Percentiles rank a stretch among this genome's conserved stretches.
Evolutionary conservation across 2,329 filamentous ascomycete genomes (phyloP).

Genomic region (Hypoxylon sp.): DNA sequence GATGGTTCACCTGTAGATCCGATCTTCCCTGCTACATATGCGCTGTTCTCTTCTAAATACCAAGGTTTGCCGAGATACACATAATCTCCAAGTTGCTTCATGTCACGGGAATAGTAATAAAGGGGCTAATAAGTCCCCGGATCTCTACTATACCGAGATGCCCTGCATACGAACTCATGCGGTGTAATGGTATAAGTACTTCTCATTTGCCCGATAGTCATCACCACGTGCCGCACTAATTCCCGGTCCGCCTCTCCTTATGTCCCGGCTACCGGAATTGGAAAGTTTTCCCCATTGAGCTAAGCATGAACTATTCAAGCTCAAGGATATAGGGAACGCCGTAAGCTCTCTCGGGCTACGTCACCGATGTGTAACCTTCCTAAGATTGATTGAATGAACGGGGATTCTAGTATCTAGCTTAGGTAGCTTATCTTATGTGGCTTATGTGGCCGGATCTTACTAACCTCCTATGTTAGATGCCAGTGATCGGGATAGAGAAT

Average conservation of each 20-base stretch:
- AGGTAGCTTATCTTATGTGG: no score
- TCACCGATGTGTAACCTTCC: background rate
- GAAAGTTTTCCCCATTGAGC: background rate
- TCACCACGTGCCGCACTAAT: background rate
- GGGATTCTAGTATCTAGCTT: no score
- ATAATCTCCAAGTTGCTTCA: no score
- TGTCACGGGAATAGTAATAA: background rate
- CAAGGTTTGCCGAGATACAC: no score
- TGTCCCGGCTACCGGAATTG: background rate
- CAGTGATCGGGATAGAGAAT: no score
- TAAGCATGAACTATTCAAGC: background rate
- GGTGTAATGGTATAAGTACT: conserved; percentile 4
- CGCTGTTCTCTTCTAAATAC: no score
- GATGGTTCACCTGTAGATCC: background rate
- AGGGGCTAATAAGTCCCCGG: conserved; percentile 13
- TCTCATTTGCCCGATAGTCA: background rate
- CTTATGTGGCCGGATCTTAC: no score
- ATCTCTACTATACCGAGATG: conserved; percentile 26
- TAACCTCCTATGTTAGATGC: no score
- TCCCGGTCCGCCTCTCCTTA: background rate
- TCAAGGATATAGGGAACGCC: background rate
- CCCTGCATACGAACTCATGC: conserved; percentile 12
- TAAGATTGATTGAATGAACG: no score
- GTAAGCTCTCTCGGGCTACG: background rate
- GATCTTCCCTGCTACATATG: no score